Base-by-base conservation (phyloP, 345 rosid genomes). In the Pseudoturritis turrita region DNA sequence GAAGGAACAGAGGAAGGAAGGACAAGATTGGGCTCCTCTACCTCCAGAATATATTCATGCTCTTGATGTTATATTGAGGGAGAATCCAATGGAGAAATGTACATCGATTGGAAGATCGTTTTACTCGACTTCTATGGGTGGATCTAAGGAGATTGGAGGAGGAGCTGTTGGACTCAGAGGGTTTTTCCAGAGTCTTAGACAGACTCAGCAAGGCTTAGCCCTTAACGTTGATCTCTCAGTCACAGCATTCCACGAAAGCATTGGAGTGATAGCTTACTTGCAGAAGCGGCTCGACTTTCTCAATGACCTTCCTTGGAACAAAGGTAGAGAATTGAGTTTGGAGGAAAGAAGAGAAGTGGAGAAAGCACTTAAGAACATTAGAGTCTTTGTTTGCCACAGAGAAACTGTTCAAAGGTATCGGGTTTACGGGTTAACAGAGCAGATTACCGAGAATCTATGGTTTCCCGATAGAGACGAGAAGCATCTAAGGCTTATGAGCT, bases 21-120 rank as follows among this genome's bases (percentile, higher is more conserved):
- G 83, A 41, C 84, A 83, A 36, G 92, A 83, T 35, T 85, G 91
- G 85, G 67, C 83, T 60, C 98, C 97, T 36, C 81, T 94, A 44
- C 97, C 98, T 75, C 98, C 83, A 76, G 97, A 86, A 65, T 91
- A 94, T 71, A 80, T 91, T 35, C 98, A 94, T 73, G 98, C 98
- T 75, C 70, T 94, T 62, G 98, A 94, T 85, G 90, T 91, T 68
- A 91, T 89, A 45, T 81, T 94, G 74, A 84, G 98, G 62, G 96
- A 94, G 87, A 80, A 77, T 70, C 90, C 98, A 8, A 74, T 76
- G 44, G 97, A 89, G 87, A 94, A 85, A 59, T 89, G 97, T 73
- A 64, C 87, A 71, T 70, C 93, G 0, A 78, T 82, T 8, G 96
- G 96, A 28, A 83, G 97, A 77, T 94, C 98, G 1, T 80, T 91